Base-by-base conservation (phyloP, 768 basidiomycete genomes). In the Porpolomopsis calyptriformis region DNA sequence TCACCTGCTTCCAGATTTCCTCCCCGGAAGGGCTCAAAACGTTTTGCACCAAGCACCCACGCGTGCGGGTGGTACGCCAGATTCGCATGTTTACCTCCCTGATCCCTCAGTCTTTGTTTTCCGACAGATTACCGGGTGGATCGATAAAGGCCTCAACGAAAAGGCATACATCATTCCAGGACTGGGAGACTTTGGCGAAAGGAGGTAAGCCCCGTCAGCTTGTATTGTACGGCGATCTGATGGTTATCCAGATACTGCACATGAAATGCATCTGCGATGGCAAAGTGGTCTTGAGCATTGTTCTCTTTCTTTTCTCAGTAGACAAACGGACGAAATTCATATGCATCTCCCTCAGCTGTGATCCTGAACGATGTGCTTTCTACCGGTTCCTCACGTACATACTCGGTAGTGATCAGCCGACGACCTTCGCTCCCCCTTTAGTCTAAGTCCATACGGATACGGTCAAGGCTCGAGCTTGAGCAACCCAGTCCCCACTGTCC, bases 171-270 rank as follows among this genome's bases (percentile, higher is more conserved):
- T 93, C 54, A 79, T 92, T 46, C 91, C 90, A 6, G 91, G 92
- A 23, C 70, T 97, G n/a, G 92, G 92, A n/a, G 92, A 97, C 60
- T 97, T 97, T 60, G 92, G 92, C 43, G 92, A 94, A 60, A 69
- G 88, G 59, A 81, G 88, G 85, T 83, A 55, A 50, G 60, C 53
- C 36, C 27, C 42, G 20, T 50, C n/a, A 19, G 25, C 44, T 14
- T 37, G 34, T 24, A 10, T 12, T 19, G 14, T 25, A 7, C 11
- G 3, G 23, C 18, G 9, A 42, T 26, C 31, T 40, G 8, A n/a
- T 36, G 45, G 10, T 33, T 14, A 29, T n/a, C 14, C 35, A 48
- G 47, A 20, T 48, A 48, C 27, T 48, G 47, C 41, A 36, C 18
- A 20, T 47, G 20, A 47, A 19, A 19, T 7, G 27, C 27, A 16